Evolutionary conservation across 106 monocot genomes (phyloP).

Genomic region (Acorus calamus): DNA sequence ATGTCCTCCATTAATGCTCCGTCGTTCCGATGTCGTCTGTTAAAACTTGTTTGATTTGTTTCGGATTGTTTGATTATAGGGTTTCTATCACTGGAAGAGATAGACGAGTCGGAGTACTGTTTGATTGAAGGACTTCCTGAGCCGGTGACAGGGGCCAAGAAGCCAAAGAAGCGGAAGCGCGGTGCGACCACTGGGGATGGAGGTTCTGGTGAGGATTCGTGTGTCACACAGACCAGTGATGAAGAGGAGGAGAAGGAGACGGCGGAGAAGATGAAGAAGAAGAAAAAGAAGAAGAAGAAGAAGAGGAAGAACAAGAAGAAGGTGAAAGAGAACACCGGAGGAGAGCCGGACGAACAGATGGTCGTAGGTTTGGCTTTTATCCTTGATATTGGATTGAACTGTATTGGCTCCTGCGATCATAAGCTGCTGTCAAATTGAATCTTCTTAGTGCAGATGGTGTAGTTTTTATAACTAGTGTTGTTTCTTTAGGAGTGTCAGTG

Average conservation of each 20-base stretch:
- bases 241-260: conserved; percentile 8
- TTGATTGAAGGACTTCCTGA: conserved; percentile 23
- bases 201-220: conserved; percentile 4
- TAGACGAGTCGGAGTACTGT: conserved; percentile 70
- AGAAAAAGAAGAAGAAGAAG: conserved; percentile 15
- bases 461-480: too few relatives aligned
- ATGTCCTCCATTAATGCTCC: background rate
- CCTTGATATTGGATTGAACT: too few relatives aligned
- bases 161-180: conserved; percentile 42
- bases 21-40: background rate
- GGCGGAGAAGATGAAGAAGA: conserved; percentile 17
- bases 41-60: background rate
- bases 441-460: too few relatives aligned
- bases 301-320: conserved; percentile 27
- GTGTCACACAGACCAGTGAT: conserved; percentile 2
- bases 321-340: conserved; percentile 5
- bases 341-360: conserved; percentile 1
- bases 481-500: too few relatives aligned
- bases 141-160: background rate
- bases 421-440: too few relatives aligned
- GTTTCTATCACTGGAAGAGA: conserved; percentile 83
- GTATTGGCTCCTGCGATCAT: too few relatives aligned
- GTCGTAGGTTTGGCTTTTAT: conserved; percentile 13
- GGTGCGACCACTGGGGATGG: conserved; percentile 4
- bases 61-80: conserved; percentile 23